Conservation (phyloP, 1,284 basidiomycete genomes). For the Inonotus hispidus region DNA sequence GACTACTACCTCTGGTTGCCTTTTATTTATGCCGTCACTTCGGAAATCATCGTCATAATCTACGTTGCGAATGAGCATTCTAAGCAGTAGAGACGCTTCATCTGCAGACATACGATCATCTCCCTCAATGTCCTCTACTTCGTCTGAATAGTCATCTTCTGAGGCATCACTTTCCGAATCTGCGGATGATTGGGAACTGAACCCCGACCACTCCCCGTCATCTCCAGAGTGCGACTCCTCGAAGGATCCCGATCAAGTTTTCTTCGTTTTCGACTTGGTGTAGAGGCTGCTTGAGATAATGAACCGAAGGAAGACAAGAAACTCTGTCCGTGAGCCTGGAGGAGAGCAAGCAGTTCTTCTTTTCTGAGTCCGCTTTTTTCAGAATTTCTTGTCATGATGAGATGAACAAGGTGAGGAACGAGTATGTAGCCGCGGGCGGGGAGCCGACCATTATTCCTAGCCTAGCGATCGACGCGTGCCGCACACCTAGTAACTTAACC, state of each 20-base stretch:
- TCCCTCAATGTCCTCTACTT: conserved; percentile 11
- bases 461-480: neutral
- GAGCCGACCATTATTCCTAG: no score
- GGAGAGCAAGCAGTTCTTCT: conserved; percentile 41
- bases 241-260: neutral
- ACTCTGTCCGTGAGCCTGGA: conserved; percentile 60
- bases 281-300: conserved; percentile 23
- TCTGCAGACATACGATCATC: conserved; percentile 19
- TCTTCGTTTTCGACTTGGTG: conserved; percentile 27
- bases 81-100: neutral
- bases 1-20: conserved; percentile 43
- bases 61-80: neutral
- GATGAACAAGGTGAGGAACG: neutral
- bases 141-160: conserved; percentile 18
- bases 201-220: conserved; percentile 22
- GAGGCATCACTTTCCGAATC: conserved; percentile 13
- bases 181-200: neutral
- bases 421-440: no score
- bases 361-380: conserved; percentile 15
- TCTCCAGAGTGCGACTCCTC: neutral
- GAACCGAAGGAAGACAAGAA: conserved; percentile 52
- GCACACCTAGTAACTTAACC: no score
- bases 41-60: conserved; percentile 37
- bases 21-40: conserved; percentile 26
- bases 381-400: neutral